Conservation (phyloP, 768 basidiomycete genomes). For the Mycena albidolilacea region DNA sequence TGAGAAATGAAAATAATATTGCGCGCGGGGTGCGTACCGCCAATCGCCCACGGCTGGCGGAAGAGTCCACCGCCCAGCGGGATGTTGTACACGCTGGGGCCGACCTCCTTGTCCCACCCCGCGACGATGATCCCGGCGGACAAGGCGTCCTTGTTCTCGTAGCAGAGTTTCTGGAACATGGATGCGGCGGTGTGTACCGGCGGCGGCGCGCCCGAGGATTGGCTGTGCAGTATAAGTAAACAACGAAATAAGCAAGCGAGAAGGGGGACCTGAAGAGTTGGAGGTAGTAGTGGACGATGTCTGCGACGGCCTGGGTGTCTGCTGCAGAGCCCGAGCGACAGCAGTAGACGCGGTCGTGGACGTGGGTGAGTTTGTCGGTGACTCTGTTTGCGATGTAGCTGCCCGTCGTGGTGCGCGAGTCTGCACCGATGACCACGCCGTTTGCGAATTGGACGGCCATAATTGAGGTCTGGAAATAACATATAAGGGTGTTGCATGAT, state of each 20-base stretch:
- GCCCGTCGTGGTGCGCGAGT: conserved; percentile 97
- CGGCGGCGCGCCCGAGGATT: conserved; percentile 76
- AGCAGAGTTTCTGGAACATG: conserved; percentile 90
- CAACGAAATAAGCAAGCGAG: conserved; percentile 16
- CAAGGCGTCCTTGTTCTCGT: conserved; percentile 92
- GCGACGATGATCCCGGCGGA: conserved; percentile 97
- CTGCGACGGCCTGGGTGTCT: conserved; percentile 97
- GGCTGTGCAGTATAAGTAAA: conserved; percentile 50
- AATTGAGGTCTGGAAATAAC: conserved; percentile 86
- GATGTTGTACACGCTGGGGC: conserved; percentile 96
- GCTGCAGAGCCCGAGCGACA: conserved; percentile 99
- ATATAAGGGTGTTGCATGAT: not conserved
- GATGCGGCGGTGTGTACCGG: conserved; percentile 87
- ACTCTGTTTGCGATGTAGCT: conserved; percentile 99
- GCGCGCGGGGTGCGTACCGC: conserved; percentile 68
- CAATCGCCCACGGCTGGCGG: conserved; percentile 98
- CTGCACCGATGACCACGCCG: conserved; percentile 97
- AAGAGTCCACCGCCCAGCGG: conserved; percentile 97
- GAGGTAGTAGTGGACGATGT: conserved; percentile 86
- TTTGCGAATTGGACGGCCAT: conserved; percentile 98
- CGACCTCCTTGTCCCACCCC: conserved; percentile 94
- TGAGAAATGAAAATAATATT: not conserved
- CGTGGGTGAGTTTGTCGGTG: conserved; percentile 96
- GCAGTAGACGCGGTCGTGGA: conserved; percentile 99
- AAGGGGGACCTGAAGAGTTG: conserved; percentile 76